Evolutionary conservation across 352 stramenopile genomes (phyloP), one percentile per base, ranked within the genome.

Genomic region (Phytophthora megakarya): DNA sequence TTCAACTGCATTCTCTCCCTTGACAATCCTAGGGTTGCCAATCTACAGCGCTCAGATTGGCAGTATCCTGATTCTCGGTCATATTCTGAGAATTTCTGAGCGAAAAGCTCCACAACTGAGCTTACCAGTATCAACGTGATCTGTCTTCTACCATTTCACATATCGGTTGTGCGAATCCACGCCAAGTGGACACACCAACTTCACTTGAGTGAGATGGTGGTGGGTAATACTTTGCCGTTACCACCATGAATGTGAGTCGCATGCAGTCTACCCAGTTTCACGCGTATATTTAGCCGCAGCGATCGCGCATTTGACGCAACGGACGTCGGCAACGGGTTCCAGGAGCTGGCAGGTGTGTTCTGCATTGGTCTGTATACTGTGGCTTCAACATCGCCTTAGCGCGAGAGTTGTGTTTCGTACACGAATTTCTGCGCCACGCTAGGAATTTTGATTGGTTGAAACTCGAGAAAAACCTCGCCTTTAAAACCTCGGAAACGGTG

Each of bases 401-500:
- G 49, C 19, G 47, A 57, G 30, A 52, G 3, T 18, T 46, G 45
- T 53, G 54, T 62, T 15, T 25, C 11, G 30, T 43, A 63, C 54
- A 63, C 32, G n/a, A 40, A 13, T 32, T 63, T 61, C 39, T 3
- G 25, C 37, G 67, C 62, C 67, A 75, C 67, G 67, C 61, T 71
- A 16, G 39, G 21, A n/a, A 1, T 45, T 54, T 12, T 42, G 32
- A 74, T 77, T 77, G 70, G 65, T 19, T 49, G 22, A 66, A 73
- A 71, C 38, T 3, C 3, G 1, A 4, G 16, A n/a, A 62, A 62
- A 62, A 62, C 53, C 53, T 62, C 16, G 10, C 38, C 40, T 47
- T 62, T 33, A 55, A 63, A 63, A 63, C 55, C 55, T 63, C 55
- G 13, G 32, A 35, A 61, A 48, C 50, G 32, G 43, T 32, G 37